Conservation (phyloP, 192 early-diverging fungal genomes). For the Mycoemilia scoparia region DNA sequence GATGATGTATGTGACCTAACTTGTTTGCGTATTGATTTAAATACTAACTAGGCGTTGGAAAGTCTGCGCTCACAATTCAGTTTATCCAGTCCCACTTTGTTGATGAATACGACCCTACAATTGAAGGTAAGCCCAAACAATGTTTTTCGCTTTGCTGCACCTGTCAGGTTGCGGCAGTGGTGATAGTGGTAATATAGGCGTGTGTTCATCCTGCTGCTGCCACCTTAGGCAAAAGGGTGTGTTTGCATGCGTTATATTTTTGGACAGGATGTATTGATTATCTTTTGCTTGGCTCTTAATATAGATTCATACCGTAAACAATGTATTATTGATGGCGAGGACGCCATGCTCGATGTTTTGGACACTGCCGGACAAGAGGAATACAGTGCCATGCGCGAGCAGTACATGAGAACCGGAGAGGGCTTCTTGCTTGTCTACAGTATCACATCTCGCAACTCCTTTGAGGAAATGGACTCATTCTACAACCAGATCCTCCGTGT, state of each 20-base stretch:
- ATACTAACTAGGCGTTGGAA: conserved; percentile 39
- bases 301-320: conserved; percentile 93
- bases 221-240: conserved; percentile 1
- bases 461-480: conserved; percentile 80
- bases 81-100: conserved; percentile 70
- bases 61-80: conserved; percentile 69
- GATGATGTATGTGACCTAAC: not conserved
- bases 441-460: conserved; percentile 79
- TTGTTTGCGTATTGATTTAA: too few relatives aligned
- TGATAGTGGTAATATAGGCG: not conserved
- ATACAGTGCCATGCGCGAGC: conserved; percentile 85
- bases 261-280: too few relatives aligned
- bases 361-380: conserved; percentile 95
- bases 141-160: not conserved
- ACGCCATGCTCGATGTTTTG: conserved; percentile 77
- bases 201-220: not conserved
- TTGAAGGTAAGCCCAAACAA: conserved; percentile 42
- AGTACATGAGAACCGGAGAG: conserved; percentile 93
- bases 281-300: conserved; percentile 1
- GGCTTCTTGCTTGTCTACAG: conserved; percentile 88
- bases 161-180: not conserved
- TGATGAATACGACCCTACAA: conserved; percentile 91
- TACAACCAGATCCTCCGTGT: conserved; percentile 85
- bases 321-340: conserved; percentile 76
- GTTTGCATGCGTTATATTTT: conserved; percentile 1